These are phyloP conservation scores for Rhexocercosporidium sp. DNA, from an alignment of 2,329 filamentous ascomycete genomes.

Conservation along the genomic window DNA sequence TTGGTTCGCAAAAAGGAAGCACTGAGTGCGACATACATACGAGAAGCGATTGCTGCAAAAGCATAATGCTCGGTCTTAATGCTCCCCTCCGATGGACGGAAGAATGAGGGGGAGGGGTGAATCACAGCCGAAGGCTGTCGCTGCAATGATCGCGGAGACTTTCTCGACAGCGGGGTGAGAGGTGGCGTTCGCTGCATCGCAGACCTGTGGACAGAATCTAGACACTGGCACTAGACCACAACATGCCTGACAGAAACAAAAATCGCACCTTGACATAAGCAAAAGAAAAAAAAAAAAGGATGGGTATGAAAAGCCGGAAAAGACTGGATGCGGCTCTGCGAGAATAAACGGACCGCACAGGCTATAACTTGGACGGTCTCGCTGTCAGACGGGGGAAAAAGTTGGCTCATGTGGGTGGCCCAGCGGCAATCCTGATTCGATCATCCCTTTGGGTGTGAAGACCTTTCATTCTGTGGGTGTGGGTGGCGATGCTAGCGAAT, in stretches of 20 bases:
- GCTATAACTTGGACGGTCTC: conserved; percentile 11
- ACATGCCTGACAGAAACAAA: background rate
- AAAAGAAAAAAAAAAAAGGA: background rate
- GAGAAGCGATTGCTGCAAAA: background rate
- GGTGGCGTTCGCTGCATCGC: background rate
- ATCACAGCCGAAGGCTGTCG: background rate
- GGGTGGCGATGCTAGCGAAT: conserved; percentile 32
- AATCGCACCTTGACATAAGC: background rate
- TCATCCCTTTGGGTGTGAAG: conserved; percentile 9
- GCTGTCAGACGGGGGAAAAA: background rate
- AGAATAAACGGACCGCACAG: background rate
- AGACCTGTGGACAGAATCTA: background rate
- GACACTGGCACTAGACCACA: background rate
- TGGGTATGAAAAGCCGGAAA: conserved; percentile 5
- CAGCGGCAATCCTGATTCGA: conserved; percentile 10
- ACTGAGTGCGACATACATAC: background rate
- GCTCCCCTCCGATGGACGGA: background rate
- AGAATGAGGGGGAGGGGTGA: background rate
- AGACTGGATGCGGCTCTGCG: conserved; percentile 17
- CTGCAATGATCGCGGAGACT: background rate
- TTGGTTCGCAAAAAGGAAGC: background rate
- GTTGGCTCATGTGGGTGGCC: background rate
- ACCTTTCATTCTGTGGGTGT: conserved; percentile 21
- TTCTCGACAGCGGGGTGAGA: background rate
- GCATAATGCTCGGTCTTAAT: background rate